Percentiles rank a stretch among this genome's conserved stretches.
phyloP scores from a whole-genome alignment of 169 alveolate genomes.

The Eimeria acervulina region DNA sequence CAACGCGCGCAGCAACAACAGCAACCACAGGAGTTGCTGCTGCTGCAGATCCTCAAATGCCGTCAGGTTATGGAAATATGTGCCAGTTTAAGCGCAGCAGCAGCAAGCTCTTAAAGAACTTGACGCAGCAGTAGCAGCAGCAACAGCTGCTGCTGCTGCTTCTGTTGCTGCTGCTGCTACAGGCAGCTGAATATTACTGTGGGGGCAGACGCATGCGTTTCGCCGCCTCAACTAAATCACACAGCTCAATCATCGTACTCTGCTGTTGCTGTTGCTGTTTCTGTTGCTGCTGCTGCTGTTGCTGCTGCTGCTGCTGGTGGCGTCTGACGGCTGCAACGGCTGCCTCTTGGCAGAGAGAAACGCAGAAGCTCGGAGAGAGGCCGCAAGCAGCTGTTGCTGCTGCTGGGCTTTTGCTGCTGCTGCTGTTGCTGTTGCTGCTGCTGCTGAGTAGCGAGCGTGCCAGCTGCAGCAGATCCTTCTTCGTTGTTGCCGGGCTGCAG shows the following conservation, averaged over 20 bases:
- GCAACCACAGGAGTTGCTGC: not conserved
- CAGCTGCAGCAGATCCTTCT: conserved; percentile 3
- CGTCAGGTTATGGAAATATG: no score
- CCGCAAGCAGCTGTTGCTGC: not conserved
- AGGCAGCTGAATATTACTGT: no score
- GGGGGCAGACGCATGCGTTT: not conserved
- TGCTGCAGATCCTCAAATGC: no score
- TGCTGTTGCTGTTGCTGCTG: conserved; percentile 54
- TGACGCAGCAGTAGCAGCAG: not conserved
- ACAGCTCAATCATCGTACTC: not conserved
- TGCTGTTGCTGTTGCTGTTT: conserved; percentile 13
- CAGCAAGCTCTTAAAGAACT: not conserved
- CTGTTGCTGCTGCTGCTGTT: conserved; percentile 39
- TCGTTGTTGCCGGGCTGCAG: conserved; percentile 10
- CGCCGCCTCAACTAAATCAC: conserved; percentile 16
- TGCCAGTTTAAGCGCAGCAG: no score
- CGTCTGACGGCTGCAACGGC: conserved; percentile 49
- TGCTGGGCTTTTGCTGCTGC: not conserved
- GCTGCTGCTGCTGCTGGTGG: conserved; percentile 23
- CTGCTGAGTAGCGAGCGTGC: not conserved
- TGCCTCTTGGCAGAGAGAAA: conserved; percentile 52
- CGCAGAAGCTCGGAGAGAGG: conserved; percentile 4
- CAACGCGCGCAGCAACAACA: no score
- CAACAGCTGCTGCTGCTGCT: not conserved
- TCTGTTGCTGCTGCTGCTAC: not conserved